Evolutionary conservation across 2,329 filamentous ascomycete genomes (phyloP).

Genomic region (Trichoderma citrinoviride): DNA sequence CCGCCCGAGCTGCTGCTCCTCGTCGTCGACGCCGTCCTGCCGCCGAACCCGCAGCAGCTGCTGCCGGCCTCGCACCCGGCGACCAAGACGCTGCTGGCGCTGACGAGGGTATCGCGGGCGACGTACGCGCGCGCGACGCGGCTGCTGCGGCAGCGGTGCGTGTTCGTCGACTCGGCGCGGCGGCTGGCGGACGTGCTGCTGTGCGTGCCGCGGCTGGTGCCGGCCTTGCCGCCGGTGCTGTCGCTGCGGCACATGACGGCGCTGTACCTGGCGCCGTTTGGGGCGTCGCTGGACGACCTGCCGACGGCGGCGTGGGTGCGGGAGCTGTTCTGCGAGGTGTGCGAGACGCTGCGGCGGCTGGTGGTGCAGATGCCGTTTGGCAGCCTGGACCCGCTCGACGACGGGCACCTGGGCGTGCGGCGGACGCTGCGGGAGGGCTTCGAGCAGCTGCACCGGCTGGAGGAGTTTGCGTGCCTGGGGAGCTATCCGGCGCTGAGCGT

Average conservation of each 20-base stretch:
- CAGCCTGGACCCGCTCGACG: conserved; percentile 42
- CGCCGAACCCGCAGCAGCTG: conserved; percentile 32
- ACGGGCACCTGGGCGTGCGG: conserved; percentile 39
- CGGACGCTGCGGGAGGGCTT: conserved; percentile 47
- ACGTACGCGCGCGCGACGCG: conserved; percentile 42
- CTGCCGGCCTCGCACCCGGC: conserved; percentile 40
- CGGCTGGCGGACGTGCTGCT: conserved; percentile 37
- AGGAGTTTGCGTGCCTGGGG: conserved; percentile 48
- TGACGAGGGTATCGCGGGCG: conserved; percentile 43
- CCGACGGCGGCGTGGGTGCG: conserved; percentile 41
- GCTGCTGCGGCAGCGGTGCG: conserved; percentile 45
- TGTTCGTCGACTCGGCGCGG: conserved; percentile 42
- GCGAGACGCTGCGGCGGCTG: conserved; percentile 42
- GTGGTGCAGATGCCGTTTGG: conserved; percentile 49
- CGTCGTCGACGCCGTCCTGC: conserved; percentile 38
- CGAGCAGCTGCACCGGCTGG: conserved; percentile 40
- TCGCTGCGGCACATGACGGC: conserved; percentile 38
- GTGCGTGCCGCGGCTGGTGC: conserved; percentile 35
- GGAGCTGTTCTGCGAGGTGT: conserved; percentile 43
- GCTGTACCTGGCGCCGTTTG: conserved; percentile 44
- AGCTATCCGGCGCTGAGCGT: conserved; percentile 45
- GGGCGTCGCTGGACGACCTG: conserved; percentile 38
- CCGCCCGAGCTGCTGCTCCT: conserved; percentile 38
- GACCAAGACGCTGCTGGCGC: conserved; percentile 44
- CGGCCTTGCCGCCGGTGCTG: conserved; percentile 31